Evolutionary conservation across 805 yeast genomes (phyloP), one percentile per base, ranked within the genome.

Genomic region (Teunomyces lycoperdinae): DNA sequence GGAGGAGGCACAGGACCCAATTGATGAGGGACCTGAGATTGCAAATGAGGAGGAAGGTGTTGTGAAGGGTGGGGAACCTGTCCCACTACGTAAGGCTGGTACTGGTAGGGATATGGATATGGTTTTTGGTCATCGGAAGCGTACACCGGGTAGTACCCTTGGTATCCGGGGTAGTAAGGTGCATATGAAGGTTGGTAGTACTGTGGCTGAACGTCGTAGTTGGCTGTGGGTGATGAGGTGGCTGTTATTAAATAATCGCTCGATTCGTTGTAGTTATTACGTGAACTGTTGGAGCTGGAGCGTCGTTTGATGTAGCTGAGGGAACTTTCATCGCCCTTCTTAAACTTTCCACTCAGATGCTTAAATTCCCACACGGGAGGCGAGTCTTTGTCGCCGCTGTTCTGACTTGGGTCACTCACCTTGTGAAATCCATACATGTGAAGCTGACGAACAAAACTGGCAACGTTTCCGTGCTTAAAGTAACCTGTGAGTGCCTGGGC

Each of bases 391-490:
- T 53, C 58, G 39, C 38, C 45, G 36, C 28, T 34, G 34, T 45
- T 31, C 43, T 44, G 48, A 45, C 46, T 50, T 13, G 73, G 74
- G 50, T 79, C 83, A 51, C 70, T 79, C 7, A 87, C 84, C 68
- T 91, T 90, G 66, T 91, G 97, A 71, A 91, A 90, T 1, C 97
- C 97, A 64, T 90, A 90, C 97, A 91, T 92, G 71, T 92, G 96
- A 41, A 91, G 73, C 67, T 92, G 97, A 42, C 97, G 80, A 31
- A 92, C 96, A 71, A 92, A 92, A 50, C 92, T 84, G 20, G 96
- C 89, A 27, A 91, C 89, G 62, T 92, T 92, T 3, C 96, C 95
- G 69, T 91, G 97, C 64, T 92, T 92, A 74, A 92, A 91, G 64
- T 87, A 90, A 42, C 76, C 74, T n/a, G 86, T 81, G 43, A 86